These are phyloP conservation scores for Colletotrichum camelliae DNA, from an alignment of 2,329 filamentous ascomycete genomes.

Conservation along the genomic window DNA sequence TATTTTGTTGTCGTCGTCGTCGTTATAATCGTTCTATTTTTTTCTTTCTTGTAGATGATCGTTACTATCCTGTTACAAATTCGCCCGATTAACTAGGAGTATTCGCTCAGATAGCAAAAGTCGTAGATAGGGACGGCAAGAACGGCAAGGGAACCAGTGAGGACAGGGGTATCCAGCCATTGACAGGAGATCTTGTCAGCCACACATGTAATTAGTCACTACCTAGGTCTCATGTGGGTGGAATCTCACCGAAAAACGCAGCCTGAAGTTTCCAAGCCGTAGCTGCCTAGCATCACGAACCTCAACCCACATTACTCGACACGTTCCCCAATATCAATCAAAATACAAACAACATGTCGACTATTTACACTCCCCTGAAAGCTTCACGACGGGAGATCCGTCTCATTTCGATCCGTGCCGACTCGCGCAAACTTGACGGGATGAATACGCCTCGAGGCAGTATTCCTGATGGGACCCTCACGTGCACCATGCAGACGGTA, in stretches of 20 bases:
- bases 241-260: background rate
- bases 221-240: background rate
- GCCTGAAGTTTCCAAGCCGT: no score
- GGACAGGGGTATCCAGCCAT: background rate
- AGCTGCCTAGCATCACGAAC: no score
- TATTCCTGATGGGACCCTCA: background rate
- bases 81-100: no score
- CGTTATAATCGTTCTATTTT: no score
- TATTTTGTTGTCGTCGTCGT: no score
- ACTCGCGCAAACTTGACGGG: background rate
- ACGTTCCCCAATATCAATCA: no score
- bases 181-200: background rate
- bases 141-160: background rate
- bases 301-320: background rate
- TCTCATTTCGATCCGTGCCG: background rate
- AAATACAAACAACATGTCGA: background rate
- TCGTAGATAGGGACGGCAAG: background rate
- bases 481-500: background rate
- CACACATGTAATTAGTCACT: background rate
- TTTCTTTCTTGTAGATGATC: no score
- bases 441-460: accelerated
- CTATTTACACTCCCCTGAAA: accelerated
- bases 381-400: accelerated
- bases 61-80: no score
- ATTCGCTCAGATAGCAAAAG: no score